Conservation (phyloP, 148 eudicot species). For the Cornus suecica region DNA sequence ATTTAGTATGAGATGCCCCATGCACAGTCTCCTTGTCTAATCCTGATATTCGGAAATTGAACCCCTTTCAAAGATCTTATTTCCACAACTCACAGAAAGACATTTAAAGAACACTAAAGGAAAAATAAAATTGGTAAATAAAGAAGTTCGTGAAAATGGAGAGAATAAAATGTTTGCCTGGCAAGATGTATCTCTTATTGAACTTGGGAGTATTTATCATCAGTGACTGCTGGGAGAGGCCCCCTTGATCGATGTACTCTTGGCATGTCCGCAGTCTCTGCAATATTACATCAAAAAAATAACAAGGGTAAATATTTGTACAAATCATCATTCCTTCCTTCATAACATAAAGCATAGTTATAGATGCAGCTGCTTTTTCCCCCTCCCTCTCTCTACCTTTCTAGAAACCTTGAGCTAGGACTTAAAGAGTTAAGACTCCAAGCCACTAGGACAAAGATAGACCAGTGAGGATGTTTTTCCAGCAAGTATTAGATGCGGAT, state of each 20-base stretch:
- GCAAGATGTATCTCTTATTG: constrained; percentile 70
- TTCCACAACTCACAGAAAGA: not conserved
- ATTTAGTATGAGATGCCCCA: constrained; percentile 31
- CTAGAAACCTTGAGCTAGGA: too few species aligned
- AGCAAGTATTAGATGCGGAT: not conserved
- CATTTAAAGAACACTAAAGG: not conserved
- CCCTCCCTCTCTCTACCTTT: too few species aligned
- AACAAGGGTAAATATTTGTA: not conserved
- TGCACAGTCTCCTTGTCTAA: constrained; percentile 73
- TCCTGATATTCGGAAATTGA: constrained; percentile 5
- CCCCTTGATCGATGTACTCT: constrained; percentile 63
- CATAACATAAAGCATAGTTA: not conserved
- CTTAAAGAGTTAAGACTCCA: too few species aligned
- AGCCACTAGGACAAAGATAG: too few species aligned
- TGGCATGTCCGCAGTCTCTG: constrained; percentile 66
- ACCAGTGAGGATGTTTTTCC: not conserved
- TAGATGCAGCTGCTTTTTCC: not conserved
- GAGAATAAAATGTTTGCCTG: constrained; percentile 38
- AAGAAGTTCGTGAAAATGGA: constrained; percentile 3
- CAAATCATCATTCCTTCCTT: not conserved
- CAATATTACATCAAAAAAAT: constrained; percentile 12
- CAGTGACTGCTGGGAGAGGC: constrained; percentile 67
- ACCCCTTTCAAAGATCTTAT: not conserved
- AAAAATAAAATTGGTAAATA: not conserved
- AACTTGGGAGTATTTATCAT: constrained; percentile 53